A percentile compares a stretch with the other conserved stretches of the same genome.
Evolutionary conservation across 2,329 filamentous ascomycete species (phyloP).

Genomic region (Hirsutella thompsonii): DNA sequence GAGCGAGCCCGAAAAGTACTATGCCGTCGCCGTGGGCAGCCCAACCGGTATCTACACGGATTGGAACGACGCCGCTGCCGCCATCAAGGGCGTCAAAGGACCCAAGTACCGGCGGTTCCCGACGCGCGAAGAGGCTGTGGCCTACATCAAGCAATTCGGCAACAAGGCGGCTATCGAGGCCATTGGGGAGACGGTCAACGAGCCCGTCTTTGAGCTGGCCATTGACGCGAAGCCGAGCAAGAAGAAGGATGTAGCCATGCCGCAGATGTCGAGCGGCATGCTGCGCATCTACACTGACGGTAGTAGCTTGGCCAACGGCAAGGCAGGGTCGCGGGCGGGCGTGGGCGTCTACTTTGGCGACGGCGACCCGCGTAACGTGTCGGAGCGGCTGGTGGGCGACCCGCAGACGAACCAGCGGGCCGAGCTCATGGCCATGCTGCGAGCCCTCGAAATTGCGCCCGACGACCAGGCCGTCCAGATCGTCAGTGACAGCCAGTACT

Average conservation of each 20-base stretch:
- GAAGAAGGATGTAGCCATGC: conserved; percentile 12
- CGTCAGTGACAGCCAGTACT: conserved; percentile 79
- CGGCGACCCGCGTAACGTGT: conserved; percentile 49
- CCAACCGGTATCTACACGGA: conserved; percentile 46
- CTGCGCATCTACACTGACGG: conserved; percentile 48
- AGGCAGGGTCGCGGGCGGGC: conserved; percentile 39
- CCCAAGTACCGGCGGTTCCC: conserved; percentile 58
- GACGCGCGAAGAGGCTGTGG: conserved; percentile 60
- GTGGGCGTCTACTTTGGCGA: conserved; percentile 52
- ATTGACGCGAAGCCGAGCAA: neutral
- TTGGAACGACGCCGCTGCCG: conserved; percentile 58
- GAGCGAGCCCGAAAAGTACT: conserved; percentile 35
- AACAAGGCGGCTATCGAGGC: conserved; percentile 28
- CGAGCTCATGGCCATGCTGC: conserved; percentile 79
- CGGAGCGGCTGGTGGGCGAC: conserved; percentile 60
- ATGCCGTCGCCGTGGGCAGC: conserved; percentile 47
- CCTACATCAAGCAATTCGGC: conserved; percentile 50
- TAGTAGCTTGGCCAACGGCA: conserved; percentile 46
- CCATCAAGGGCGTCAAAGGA: conserved; percentile 61
- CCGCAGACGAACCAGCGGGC: conserved; percentile 90
- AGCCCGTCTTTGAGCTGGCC: neutral
- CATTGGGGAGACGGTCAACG: conserved; percentile 18
- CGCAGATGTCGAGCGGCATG: conserved; percentile 9
- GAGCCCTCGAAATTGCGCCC: conserved; percentile 67
- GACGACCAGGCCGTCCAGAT: conserved; percentile 59